phyloP scores from a whole-genome alignment of 345 rosid genomes.

The Dovyalis caffra region DNA sequence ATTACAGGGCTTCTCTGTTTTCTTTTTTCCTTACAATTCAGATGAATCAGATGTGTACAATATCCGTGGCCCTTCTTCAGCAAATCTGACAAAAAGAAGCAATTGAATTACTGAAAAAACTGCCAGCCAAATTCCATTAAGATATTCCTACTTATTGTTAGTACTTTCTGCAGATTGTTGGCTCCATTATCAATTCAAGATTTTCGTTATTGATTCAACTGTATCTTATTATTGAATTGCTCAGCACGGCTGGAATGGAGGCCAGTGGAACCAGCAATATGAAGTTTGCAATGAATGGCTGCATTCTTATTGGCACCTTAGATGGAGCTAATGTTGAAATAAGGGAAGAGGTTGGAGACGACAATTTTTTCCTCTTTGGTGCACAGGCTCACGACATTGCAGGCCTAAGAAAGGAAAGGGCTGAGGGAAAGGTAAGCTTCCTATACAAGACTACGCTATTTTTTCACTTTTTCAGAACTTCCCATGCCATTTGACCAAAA shows the following conservation, averaged over 20 bases:
- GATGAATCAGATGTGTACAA: background rate
- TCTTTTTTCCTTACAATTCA: background rate
- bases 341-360: constrained; percentile 51
- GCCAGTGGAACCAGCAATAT: constrained; percentile 61
- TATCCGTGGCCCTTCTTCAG: no score
- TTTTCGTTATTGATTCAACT: background rate
- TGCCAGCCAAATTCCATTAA: no score
- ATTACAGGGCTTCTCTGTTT: background rate
- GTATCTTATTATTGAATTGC: background rate
- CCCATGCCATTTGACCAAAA: no score
- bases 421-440: constrained; percentile 44
- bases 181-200: background rate
- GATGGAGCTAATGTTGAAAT: constrained; percentile 59
- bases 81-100: no score
- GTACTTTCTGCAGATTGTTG: background rate
- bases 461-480: no score
- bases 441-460: background rate
- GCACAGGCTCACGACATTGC: constrained; percentile 48
- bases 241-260: constrained; percentile 56
- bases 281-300: constrained; percentile 58
- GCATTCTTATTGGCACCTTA: constrained; percentile 45
- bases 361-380: constrained; percentile 52
- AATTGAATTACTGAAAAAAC: no score
- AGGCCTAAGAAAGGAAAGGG: constrained; percentile 45
- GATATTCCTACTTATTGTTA: no score